phyloP scores from a whole-genome alignment of 805 yeast species.

The Saccharomycopsis synnaedendra region DNA sequence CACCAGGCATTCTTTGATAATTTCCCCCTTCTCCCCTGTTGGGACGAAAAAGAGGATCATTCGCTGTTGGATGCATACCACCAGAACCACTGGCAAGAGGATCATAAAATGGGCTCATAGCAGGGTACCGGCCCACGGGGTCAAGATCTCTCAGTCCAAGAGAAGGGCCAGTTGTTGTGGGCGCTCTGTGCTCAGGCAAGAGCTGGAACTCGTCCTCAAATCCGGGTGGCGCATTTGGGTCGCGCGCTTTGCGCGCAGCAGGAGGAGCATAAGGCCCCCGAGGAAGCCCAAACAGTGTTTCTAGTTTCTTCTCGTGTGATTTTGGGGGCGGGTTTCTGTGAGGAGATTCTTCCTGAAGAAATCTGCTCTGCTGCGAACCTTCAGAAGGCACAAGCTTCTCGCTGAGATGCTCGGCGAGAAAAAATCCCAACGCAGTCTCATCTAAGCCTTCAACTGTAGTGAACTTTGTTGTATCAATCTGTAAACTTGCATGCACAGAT shows the following conservation, averaged over 20 bases:
- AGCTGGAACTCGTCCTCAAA: constrained; percentile 26
- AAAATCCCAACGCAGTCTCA: too few species aligned
- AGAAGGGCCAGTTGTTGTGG: neutral
- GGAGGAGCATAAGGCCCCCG: neutral
- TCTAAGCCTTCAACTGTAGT: too few species aligned
- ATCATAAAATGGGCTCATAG: constrained; percentile 21
- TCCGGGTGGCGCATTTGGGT: constrained; percentile 26
- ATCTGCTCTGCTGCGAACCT: too few species aligned
- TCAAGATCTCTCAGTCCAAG: constrained; percentile 24
- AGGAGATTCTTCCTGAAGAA: too few species aligned
- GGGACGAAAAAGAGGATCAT: constrained; percentile 20
- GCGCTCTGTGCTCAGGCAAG: constrained; percentile 8
- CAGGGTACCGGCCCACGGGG: constrained; percentile 23
- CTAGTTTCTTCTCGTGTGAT: neutral
- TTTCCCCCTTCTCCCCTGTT: constrained; percentile 15
- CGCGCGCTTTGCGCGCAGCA: constrained; percentile 18
- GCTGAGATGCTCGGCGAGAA: too few species aligned
- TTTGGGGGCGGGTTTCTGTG: neutral
- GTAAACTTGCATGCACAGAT: too few species aligned
- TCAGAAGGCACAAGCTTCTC: too few species aligned
- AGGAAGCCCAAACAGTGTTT: neutral
- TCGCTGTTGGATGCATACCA: constrained; percentile 25
- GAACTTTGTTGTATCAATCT: too few species aligned
- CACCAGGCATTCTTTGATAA: constrained; percentile 24
- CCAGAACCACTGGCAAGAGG: constrained; percentile 18